These are phyloP conservation scores for Eleusine coracana DNA, from an alignment of 176 grass and related monocot species.

Conservation along the genomic window DNA sequence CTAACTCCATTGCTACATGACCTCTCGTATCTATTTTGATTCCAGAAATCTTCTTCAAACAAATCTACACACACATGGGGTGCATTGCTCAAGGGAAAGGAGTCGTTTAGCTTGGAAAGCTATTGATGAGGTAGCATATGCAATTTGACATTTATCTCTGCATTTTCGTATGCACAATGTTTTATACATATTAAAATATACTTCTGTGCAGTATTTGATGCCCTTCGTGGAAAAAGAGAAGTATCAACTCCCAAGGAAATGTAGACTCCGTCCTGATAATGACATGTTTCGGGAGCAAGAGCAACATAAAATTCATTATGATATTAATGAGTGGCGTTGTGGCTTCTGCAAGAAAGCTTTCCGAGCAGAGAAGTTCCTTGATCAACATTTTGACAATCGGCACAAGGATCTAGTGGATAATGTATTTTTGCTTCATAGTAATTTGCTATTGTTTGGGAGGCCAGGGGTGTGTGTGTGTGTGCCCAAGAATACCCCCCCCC, in stretches of 20 bases:
- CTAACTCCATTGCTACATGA: constrained; percentile 21
- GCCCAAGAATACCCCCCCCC: no score
- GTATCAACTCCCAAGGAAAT: constrained; percentile 77
- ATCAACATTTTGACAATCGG: constrained; percentile 94
- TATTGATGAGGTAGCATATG: constrained; percentile 73
- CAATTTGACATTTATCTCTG: constrained; percentile 26
- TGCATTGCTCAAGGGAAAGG: constrained; percentile 96
- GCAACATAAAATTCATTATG: constrained; percentile 85
- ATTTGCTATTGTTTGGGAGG: background rate
- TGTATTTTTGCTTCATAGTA: constrained; percentile 48
- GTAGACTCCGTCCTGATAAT: constrained; percentile 75
- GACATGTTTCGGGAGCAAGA: constrained; percentile 97
- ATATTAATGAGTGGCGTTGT: constrained; percentile 92
- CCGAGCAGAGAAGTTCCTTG: constrained; percentile 92
- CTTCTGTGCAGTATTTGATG: constrained; percentile 83
- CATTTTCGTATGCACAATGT: constrained; percentile 19
- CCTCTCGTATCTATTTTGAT: constrained; percentile 34
- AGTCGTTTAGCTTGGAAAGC: constrained; percentile 85
- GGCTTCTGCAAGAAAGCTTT: constrained; percentile 96
- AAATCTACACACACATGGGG: constrained; percentile 55
- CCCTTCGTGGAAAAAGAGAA: constrained; percentile 90
- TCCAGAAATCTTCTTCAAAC: constrained; percentile 70
- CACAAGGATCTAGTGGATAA: constrained; percentile 76
- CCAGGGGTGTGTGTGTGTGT: no score
- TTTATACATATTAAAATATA: constrained; percentile 17